phyloP scores from a whole-genome alignment of 257 asterid species.

The Misopates orontium region DNA sequence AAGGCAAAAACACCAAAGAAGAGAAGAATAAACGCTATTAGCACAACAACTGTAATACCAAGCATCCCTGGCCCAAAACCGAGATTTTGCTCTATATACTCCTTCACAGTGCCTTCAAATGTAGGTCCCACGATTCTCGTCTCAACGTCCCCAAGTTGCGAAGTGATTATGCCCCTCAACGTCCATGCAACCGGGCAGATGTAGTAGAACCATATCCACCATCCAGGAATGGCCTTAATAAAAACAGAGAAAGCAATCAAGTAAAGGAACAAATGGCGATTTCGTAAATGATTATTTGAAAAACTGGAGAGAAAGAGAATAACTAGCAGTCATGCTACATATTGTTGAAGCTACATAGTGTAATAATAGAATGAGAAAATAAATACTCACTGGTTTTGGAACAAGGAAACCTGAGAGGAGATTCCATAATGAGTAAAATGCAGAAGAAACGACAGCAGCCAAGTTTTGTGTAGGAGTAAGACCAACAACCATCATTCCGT shows the following conservation, averaged over 20 bases:
- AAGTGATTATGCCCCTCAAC: conserved; percentile 69
- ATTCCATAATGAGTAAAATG: conserved; percentile 54
- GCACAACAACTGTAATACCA: conserved; percentile 45
- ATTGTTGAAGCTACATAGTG: background rate
- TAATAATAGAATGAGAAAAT: background rate
- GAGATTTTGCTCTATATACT: conserved; percentile 46
- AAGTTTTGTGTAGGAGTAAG: conserved; percentile 50
- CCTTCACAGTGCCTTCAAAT: conserved; percentile 67
- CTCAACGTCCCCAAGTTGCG: conserved; percentile 83
- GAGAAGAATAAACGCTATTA: conserved; percentile 47
- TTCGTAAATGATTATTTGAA: background rate
- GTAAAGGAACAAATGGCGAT: too few species aligned
- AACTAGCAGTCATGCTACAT: background rate
- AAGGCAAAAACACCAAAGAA: conserved; percentile 60
- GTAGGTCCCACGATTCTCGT: conserved; percentile 49
- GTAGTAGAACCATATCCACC: conserved; percentile 96
- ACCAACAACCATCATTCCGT: conserved; percentile 61
- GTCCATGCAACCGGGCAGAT: conserved; percentile 82
- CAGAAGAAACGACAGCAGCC: conserved; percentile 47
- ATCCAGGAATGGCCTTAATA: conserved; percentile 77
- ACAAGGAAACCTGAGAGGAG: conserved; percentile 58
- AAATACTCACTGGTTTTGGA: conserved; percentile 44
- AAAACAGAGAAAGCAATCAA: background rate
- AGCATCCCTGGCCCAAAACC: conserved; percentile 65
- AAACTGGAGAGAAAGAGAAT: background rate